Conservation (phyloP, 768 basidiomycete species). For the Terana coerulea region DNA sequence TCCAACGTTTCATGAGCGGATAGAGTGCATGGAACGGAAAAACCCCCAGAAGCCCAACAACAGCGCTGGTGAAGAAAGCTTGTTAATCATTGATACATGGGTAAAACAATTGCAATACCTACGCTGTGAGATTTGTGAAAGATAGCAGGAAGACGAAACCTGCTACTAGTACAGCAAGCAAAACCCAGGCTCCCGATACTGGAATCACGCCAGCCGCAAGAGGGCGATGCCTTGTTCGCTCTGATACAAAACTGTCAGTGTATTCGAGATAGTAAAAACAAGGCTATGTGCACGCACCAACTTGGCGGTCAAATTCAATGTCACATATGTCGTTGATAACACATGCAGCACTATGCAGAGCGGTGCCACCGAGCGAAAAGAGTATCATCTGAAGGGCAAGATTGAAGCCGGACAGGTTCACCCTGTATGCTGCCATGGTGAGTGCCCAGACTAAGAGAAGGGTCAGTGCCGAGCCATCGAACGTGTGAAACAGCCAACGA, state of each 20-base stretch:
- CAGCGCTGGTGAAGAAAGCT: not conserved
- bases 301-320: slow-evolving; percentile 29
- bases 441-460: slow-evolving; percentile 15
- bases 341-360: slow-evolving; percentile 19
- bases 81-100: not conserved
- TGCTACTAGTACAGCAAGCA: slow-evolving; percentile 19
- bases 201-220: slow-evolving; percentile 29
- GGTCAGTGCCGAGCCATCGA: slow-evolving; percentile 2
- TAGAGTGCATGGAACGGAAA: slow-evolving; percentile 26
- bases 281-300: slow-evolving; percentile 25
- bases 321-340: slow-evolving; percentile 24
- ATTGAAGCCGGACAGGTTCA: not conserved
- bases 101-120: too few species aligned
- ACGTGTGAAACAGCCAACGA: not conserved
- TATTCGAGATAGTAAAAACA: not conserved
- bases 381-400: not conserved
- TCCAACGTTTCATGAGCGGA: slow-evolving; percentile 52
- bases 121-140: slow-evolving; percentile 12
- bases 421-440: slow-evolving; percentile 9
- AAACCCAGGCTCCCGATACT: slow-evolving; percentile 26
- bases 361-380: slow-evolving; percentile 14
- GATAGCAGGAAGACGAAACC: slow-evolving; percentile 12
- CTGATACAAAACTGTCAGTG: slow-evolving; percentile 22
- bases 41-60: slow-evolving; percentile 4
- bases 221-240: slow-evolving; percentile 31